Evolutionary conservation across 1,139 yeast species (phyloP).

Genomic region (Blastobotrys elegans): DNA sequence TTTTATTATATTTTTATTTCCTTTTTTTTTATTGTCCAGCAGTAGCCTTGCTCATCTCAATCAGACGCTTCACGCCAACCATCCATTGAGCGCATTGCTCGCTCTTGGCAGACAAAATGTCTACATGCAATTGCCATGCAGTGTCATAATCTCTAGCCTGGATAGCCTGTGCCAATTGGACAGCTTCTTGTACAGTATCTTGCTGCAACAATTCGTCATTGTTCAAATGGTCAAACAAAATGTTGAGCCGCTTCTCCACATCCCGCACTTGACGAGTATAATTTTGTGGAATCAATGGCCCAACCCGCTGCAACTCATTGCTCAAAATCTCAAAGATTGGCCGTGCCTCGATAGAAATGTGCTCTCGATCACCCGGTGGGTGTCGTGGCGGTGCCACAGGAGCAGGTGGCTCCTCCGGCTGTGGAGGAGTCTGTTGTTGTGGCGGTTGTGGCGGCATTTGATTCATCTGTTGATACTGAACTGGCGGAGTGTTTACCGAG

Average conservation of each 20-base stretch:
- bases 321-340: slow-evolving; percentile 58
- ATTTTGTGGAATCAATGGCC: slow-evolving; percentile 73
- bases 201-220: slow-evolving; percentile 61
- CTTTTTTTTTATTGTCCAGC: background rate
- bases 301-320: slow-evolving; percentile 52
- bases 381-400: slow-evolving; percentile 40
- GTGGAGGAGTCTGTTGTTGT: slow-evolving; percentile 18
- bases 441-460: slow-evolving; percentile 13
- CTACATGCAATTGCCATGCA: slow-evolving; percentile 50
- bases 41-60: slow-evolving; percentile 54
- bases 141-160: slow-evolving; percentile 49
- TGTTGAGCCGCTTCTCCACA: slow-evolving; percentile 73
- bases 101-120: slow-evolving; percentile 60
- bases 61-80: slow-evolving; percentile 83
- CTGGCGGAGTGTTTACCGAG: slow-evolving; percentile 7
- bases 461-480: slow-evolving; percentile 9
- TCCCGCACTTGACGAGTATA: slow-evolving; percentile 71
- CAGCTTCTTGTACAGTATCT: slow-evolving; percentile 53
- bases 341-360: slow-evolving; percentile 53
- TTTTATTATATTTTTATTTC: background rate
- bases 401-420: slow-evolving; percentile 20
- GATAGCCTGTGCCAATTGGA: slow-evolving; percentile 48
- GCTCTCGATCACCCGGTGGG: slow-evolving; percentile 69
- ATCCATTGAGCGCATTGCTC: slow-evolving; percentile 90
- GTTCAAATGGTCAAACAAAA: slow-evolving; percentile 76